These are phyloP conservation scores for Sporodiniella umbellata DNA, from an alignment of 371 early-diverging fungal species.

Conservation along the genomic window DNA sequence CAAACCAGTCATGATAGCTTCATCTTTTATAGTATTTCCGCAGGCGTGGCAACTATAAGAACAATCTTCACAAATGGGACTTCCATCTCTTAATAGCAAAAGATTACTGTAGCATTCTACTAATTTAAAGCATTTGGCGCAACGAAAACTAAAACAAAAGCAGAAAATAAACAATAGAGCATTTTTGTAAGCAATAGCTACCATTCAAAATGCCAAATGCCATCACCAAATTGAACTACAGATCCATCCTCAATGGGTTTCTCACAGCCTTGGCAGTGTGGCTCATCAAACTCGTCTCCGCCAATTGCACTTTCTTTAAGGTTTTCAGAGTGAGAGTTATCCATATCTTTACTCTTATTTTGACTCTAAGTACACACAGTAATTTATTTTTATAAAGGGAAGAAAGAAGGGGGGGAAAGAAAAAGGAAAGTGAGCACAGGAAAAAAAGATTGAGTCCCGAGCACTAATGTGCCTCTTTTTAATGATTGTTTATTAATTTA, in stretches of 20 bases:
- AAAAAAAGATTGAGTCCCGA: constrained; percentile 5
- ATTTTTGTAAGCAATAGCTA: constrained; percentile 1
- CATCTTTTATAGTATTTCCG: constrained; percentile 78
- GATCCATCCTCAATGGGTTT: constrained; percentile 76
- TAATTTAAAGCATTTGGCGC: constrained; percentile 71
- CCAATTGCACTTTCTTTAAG: constrained; percentile 7
- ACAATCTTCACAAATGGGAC: constrained; percentile 85
- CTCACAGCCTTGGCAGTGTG: constrained; percentile 74
- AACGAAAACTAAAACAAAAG: constrained; percentile 58
- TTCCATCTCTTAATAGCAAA: constrained; percentile 77
- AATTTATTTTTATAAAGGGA: background rate
- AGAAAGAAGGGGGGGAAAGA: background rate
- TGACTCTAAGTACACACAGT: background rate
- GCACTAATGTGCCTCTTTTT: background rate
- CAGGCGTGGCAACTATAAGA: constrained; percentile 84
- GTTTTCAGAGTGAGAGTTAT: constrained; percentile 22
- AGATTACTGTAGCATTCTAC: constrained; percentile 80
- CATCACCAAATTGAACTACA: constrained; percentile 83
- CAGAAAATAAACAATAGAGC: too few relatives aligned
- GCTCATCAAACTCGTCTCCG: constrained; percentile 48
- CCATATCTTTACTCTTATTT: background rate
- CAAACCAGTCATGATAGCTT: constrained; percentile 83
- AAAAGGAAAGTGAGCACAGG: background rate
- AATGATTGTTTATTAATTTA: background rate
- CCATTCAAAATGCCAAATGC: constrained; percentile 64